Evolutionary conservation across 2,329 filamentous ascomycete genomes (phyloP).

Genomic region (Sordariomycetes sp.): DNA sequence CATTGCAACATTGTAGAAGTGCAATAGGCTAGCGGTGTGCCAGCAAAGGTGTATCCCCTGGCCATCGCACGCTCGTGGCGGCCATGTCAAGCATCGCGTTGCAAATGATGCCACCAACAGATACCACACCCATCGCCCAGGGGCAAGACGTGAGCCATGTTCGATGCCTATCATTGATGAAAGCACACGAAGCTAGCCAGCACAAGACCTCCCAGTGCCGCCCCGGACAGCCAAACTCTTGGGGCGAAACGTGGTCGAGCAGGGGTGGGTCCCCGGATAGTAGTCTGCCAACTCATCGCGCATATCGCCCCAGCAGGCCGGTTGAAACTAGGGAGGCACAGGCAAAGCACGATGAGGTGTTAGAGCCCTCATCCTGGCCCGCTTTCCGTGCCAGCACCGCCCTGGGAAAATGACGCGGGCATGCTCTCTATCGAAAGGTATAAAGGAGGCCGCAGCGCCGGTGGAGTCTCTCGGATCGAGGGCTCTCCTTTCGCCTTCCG

Average conservation of each 20-base stretch:
- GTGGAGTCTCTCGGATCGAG: not conserved
- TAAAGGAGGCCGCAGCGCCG: not conserved
- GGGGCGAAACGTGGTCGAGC: not conserved
- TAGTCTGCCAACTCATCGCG: conserved; percentile 4
- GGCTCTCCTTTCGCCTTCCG: not conserved
- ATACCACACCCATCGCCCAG: not conserved
- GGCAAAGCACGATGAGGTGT: conserved; percentile 4
- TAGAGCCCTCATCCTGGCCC: not conserved
- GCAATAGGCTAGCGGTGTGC: not conserved
- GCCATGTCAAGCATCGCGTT: not conserved
- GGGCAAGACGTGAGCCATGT: not conserved
- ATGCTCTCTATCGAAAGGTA: not conserved
- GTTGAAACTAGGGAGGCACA: conserved; percentile 1
- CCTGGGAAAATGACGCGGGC: not conserved
- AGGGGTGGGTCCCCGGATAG: conserved; percentile 2
- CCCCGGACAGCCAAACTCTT: not conserved
- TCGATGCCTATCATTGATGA: not conserved
- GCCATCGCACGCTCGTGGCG: not conserved
- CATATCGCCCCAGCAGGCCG: conserved; percentile 2
- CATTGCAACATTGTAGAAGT: not conserved
- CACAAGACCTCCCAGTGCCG: not conserved
- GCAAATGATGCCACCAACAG: not conserved
- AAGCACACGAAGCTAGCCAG: not conserved
- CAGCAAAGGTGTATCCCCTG: not conserved
- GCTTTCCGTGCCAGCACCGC: not conserved